These are phyloP conservation scores for Corymbia calophylla DNA, from an alignment of 441 rosid genomes.

Conservation along the genomic window DNA sequence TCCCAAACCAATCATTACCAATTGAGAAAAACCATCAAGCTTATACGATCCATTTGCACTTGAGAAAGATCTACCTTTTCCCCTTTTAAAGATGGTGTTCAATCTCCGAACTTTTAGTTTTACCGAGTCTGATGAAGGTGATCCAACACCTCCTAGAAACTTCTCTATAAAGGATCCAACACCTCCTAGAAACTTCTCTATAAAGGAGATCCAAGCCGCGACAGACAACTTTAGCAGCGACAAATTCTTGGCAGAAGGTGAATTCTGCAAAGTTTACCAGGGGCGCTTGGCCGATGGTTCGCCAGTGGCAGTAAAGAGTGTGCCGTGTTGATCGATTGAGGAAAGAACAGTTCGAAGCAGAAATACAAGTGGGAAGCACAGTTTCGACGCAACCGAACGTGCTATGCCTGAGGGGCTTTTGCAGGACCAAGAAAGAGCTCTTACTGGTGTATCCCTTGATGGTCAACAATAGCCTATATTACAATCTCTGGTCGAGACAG, in stretches of 20 bases:
- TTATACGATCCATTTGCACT: neutral
- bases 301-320: neutral
- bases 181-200: neutral
- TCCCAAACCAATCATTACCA: neutral
- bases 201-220: neutral
- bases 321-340: too few relatives aligned
- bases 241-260: neutral
- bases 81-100: neutral
- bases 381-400: neutral
- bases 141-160: neutral
- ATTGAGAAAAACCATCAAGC: neutral
- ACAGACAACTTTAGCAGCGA: neutral
- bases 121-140: neutral
- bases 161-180: neutral
- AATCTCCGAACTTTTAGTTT: neutral
- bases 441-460: neutral
- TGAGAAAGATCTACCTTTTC: neutral
- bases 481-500: neutral
- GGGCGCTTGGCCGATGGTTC: neutral
- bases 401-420: neutral
- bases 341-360: neutral
- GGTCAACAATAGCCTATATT: neutral
- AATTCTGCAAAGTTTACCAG: neutral
- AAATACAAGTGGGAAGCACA: neutral
- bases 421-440: neutral